Base-by-base conservation (phyloP, 306 rosid species). In the Vigna hirtella region DNA sequence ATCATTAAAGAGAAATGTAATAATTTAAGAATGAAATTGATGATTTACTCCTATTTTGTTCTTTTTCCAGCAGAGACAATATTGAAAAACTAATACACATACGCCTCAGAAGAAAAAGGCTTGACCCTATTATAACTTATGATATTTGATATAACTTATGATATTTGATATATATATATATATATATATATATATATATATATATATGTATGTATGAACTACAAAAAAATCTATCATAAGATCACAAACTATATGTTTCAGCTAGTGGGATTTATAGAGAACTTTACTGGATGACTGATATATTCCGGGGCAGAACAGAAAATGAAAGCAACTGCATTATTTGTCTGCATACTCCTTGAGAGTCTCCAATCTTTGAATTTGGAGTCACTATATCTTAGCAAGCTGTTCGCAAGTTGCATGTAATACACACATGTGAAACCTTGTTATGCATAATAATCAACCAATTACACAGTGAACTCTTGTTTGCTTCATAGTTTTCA, bases 401-500 rank as follows among this genome's bases (percentile, higher is more conserved):
- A 76, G 78, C 14, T 80, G 66, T 63, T 57, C 62, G 69, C 63
- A 38, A 66, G 61, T 51, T 67, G 52, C 61, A 15, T 68, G 81
- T 52, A 77, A 77, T 79, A 77, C 82, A 84, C 88, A 85, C 94
- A 85, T 87, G 97, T 86, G 90, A 87, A 78, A 84, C 86, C 77
- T 78, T 82, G 83, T 82, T 61, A 42, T 83, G 96, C 91, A 87
- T 84, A 79, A 86, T 86, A 84, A 85, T 65, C 72, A 79, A 88
- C 73, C 55, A 55, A 79, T 64, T 84, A 79, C 83, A 77, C 80
- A 22, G 57, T 11, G 79, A 83, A 56, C 67, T 84, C 72, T 90
- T 92, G 97, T 91, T 93, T 83, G 80, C 80, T 90, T 86, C 89
- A 83, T 84, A 79, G 79, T 86, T 91, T 91, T 96, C 98, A 83